Evolutionary conservation across 1,139 yeast species (phyloP).

Genomic region (Kodamaea suecica): DNA sequence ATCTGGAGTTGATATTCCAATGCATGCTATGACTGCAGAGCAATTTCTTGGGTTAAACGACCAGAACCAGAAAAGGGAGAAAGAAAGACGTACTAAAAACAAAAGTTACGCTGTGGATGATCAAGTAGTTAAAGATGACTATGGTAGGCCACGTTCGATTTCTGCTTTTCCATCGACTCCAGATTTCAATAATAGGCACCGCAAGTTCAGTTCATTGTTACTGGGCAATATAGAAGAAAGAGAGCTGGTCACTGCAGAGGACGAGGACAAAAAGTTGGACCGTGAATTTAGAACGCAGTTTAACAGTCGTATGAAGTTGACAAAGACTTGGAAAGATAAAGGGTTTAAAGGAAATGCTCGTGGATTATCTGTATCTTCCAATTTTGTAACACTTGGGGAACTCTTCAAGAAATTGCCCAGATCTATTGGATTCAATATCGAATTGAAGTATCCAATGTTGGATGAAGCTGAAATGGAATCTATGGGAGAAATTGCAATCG

Average conservation of each 20-base stretch:
- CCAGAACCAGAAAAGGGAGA: constrained; percentile 15
- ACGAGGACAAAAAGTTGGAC: constrained; percentile 33
- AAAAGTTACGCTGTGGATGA: constrained; percentile 35
- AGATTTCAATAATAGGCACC: constrained; percentile 14
- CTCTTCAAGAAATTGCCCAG: constrained; percentile 77
- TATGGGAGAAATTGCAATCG: constrained; percentile 82
- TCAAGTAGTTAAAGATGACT: constrained; percentile 30
- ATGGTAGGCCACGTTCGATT: constrained; percentile 40
- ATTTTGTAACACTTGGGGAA: constrained; percentile 85
- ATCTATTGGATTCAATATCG: constrained; percentile 90
- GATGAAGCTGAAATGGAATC: constrained; percentile 89
- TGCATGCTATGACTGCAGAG: constrained; percentile 88
- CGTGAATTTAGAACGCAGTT: constrained; percentile 38
- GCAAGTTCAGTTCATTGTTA: constrained; percentile 9
- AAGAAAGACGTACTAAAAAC: constrained; percentile 8
- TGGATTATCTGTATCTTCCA: constrained; percentile 87
- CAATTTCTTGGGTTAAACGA: constrained; percentile 73
- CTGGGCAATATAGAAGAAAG: constrained; percentile 5
- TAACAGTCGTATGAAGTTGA: constrained; percentile 73
- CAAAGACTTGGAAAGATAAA: constrained; percentile 81
- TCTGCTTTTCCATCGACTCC: constrained; percentile 38
- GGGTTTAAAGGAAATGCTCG: constrained; percentile 91
- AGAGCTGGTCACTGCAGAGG: constrained; percentile 15
- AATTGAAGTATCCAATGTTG: constrained; percentile 92
- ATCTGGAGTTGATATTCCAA: constrained; percentile 93